phyloP scores from a whole-genome alignment of 805 yeast species.

The Candida pseudofarinosa region DNA sequence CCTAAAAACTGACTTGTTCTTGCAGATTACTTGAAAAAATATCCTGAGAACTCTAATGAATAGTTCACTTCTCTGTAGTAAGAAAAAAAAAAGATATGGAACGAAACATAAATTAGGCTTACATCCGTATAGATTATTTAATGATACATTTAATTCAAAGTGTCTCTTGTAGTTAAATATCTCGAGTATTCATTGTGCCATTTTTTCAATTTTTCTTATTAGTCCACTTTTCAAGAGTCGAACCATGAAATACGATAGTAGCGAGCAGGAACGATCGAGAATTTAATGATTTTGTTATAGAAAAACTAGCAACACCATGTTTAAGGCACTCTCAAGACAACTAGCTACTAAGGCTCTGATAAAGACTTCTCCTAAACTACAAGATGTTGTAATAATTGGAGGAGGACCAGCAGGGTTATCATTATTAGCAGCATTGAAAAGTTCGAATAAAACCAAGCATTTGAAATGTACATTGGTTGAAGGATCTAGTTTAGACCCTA shows the following conservation, averaged over 20 bases:
- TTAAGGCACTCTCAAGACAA: conserved; percentile 5
- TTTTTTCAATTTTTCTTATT: neutral
- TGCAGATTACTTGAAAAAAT: too few species aligned
- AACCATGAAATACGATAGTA: too few species aligned
- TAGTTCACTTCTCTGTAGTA: neutral
- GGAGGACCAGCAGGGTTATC: conserved; percentile 98
- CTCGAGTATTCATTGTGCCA: neutral
- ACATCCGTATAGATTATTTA: neutral
- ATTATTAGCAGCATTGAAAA: conserved; percentile 73
- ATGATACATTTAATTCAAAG: too few species aligned
- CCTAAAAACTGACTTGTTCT: conserved; percentile 19
- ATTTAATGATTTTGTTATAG: too few species aligned
- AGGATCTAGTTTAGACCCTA: conserved; percentile 53
- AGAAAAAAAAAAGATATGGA: too few species aligned
- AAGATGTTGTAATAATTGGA: conserved; percentile 84
- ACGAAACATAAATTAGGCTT: too few species aligned
- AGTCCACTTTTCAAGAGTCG: neutral
- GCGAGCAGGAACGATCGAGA: too few species aligned
- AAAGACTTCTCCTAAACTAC: conserved; percentile 9
- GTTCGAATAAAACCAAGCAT: conserved; percentile 55
- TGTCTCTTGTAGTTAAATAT: too few species aligned
- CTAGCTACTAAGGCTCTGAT: conserved; percentile 9
- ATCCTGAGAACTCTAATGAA: too few species aligned
- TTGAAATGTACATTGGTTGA: conserved; percentile 71
- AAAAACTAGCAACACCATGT: neutral